Evolutionary conservation across 108 stramenopile genomes (phyloP).

Genomic region (Poteriospumella lacustris): DNA sequence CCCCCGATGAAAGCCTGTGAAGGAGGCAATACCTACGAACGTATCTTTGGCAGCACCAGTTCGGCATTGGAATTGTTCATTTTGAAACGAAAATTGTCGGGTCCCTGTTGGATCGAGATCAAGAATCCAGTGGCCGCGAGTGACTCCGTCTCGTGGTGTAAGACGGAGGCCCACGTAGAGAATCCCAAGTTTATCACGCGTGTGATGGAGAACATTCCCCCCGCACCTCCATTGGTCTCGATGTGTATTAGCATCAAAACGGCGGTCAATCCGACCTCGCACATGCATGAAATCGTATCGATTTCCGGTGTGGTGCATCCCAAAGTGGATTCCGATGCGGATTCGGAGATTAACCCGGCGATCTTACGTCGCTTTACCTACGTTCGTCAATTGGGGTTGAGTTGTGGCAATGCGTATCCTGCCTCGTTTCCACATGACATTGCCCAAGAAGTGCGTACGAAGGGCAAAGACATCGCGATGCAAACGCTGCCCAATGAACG

Average conservation of each 20-base stretch:
- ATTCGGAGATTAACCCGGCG: constrained; percentile 33
- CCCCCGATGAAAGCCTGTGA: constrained; percentile 63
- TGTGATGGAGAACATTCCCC: constrained; percentile 37
- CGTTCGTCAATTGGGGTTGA: constrained; percentile 49
- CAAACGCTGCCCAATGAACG: constrained; percentile 78
- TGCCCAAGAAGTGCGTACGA: constrained; percentile 1
- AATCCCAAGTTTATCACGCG: constrained; percentile 66
- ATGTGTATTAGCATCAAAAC: constrained; percentile 91
- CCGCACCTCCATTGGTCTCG: constrained; percentile 71
- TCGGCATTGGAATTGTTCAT: constrained; percentile 84
- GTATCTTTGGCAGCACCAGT: constrained; percentile 78
- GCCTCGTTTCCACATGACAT: constrained; percentile 25
- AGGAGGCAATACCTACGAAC: constrained; percentile 71
- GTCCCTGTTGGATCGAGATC: constrained; percentile 93
- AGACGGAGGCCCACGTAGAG: constrained; percentile 70
- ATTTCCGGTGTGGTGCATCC: constrained; percentile 81
- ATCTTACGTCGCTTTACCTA: constrained; percentile 29
- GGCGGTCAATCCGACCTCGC: constrained; percentile 83
- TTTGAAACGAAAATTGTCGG: constrained; percentile 88
- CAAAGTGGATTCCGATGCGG: constrained; percentile 68
- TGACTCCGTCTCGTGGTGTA: constrained; percentile 72
- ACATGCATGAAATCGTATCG: constrained; percentile 88
- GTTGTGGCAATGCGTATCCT: constrained; percentile 25
- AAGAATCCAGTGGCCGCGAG: constrained; percentile 53
- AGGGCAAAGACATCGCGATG: constrained; percentile 54